A percentile compares a stretch with the other conserved stretches of the same genome.
phyloP scores from a whole-genome alignment of 2,329 filamentous ascomycete species.

The Fusarium veterinarium region DNA sequence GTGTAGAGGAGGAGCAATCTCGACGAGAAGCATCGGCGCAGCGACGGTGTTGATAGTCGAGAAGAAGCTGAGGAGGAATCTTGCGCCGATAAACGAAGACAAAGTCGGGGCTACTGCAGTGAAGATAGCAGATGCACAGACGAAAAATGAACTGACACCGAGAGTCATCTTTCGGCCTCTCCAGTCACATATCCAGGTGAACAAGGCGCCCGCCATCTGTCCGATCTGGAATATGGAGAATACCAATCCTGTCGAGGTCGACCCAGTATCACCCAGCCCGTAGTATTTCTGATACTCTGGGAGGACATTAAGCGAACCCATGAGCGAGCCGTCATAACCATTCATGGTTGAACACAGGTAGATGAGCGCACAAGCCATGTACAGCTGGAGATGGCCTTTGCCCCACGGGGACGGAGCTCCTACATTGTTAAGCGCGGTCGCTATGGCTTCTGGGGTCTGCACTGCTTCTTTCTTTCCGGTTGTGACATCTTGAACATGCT shows the following conservation, averaged over 20 bases:
- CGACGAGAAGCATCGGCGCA: background rate
- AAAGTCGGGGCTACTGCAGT: background rate
- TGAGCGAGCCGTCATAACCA: background rate
- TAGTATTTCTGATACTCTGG: background rate
- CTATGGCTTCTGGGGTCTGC: background rate
- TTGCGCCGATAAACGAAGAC: background rate
- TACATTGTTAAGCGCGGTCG: background rate
- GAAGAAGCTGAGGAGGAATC: background rate
- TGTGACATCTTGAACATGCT: background rate
- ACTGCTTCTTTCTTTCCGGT: background rate
- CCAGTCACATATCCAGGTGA: background rate
- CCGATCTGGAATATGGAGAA: background rate
- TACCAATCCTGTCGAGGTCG: background rate
- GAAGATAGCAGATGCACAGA: background rate
- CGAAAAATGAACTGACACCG: background rate
- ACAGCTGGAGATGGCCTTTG: background rate
- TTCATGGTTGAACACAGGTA: background rate
- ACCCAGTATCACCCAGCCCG: background rate
- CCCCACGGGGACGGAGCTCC: background rate
- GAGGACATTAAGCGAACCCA: background rate
- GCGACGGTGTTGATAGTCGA: background rate
- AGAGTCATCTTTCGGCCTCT: background rate
- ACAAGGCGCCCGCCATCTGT: background rate
- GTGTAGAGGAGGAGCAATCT: background rate
- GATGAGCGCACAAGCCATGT: background rate